phyloP scores from a whole-genome alignment of 2,329 filamentous ascomycete species.

The Colletotrichum neosansevieriae region DNA sequence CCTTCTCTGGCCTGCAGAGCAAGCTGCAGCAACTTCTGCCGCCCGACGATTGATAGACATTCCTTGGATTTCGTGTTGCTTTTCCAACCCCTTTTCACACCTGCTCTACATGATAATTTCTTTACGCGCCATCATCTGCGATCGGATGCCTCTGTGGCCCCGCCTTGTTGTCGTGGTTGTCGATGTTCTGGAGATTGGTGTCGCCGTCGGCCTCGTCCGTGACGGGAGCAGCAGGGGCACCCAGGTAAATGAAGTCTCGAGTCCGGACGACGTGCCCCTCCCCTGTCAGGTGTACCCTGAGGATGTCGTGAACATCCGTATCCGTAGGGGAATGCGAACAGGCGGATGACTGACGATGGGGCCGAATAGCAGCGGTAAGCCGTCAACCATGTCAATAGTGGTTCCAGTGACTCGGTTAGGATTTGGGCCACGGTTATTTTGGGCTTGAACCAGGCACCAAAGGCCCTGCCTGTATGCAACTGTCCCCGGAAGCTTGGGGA shows the following conservation, averaged over 20 bases:
- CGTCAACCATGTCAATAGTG: constrained; percentile 9
- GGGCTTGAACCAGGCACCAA: neutral
- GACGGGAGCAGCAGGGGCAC: neutral
- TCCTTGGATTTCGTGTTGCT: neutral
- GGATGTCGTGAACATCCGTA: constrained; percentile 1
- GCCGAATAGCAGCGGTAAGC: neutral
- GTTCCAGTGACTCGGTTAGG: constrained; percentile 16
- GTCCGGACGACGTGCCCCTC: neutral
- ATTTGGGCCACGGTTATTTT: neutral
- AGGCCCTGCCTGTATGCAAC: too few species aligned
- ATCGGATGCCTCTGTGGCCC: neutral
- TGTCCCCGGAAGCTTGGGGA: neutral
- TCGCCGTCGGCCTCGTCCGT: neutral
- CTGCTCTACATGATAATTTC: neutral
- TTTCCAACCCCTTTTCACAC: constrained; percentile 2
- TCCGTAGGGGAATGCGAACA: constrained; percentile 14
- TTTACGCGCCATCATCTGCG: constrained; percentile 7
- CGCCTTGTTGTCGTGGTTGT: neutral
- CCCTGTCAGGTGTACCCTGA: neutral
- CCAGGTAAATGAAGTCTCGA: neutral
- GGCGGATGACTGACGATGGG: neutral
- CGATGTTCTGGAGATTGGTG: neutral
- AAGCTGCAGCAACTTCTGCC: neutral
- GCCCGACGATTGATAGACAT: neutral
- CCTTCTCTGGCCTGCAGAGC: neutral